Conservation (phyloP, 768 basidiomycete genomes). For the Leccinum fibrillosum region DNA sequence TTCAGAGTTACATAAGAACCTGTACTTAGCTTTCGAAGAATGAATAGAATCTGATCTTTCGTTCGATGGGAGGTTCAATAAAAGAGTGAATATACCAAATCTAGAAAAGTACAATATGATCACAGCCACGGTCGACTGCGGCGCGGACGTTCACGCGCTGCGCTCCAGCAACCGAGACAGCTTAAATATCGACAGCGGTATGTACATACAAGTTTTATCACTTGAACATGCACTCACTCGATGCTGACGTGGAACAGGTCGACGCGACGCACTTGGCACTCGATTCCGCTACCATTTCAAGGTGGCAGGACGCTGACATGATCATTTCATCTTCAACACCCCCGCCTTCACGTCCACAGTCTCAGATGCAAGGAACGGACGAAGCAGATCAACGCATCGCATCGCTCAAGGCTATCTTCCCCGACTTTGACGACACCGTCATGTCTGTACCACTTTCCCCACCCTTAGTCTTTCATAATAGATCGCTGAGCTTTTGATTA, state of each 20-base stretch:
- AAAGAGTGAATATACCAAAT: too few species aligned
- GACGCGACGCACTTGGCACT: too few species aligned
- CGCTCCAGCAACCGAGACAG: not conserved
- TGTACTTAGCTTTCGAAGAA: too few species aligned
- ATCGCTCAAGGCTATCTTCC: conserved; percentile 66
- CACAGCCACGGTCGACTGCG: not conserved
- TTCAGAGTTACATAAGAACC: too few species aligned
- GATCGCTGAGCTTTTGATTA: not conserved
- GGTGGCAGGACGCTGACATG: conserved; percentile 12
- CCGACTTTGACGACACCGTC: conserved; percentile 73
- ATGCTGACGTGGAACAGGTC: conserved; percentile 1
- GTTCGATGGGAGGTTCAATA: too few species aligned
- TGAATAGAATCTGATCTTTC: too few species aligned
- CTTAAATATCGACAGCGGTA: not conserved
- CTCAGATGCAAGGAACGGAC: not conserved
- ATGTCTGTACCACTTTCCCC: conserved; percentile 42
- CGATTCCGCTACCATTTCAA: not conserved
- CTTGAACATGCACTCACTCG: conserved; percentile 6
- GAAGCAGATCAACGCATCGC: conserved; percentile 47
- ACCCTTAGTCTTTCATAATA: not conserved
- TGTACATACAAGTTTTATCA: not conserved
- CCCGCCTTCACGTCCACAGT: conserved; percentile 3
- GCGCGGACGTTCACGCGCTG: not conserved
- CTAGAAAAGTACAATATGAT: not conserved
- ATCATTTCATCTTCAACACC: conserved; percentile 17